A percentile compares a stretch with the other conserved stretches of the same genome.
Evolutionary conservation across 495 filamentous ascomycete genomes (phyloP).

Genomic region (Trichoderma parareesei): DNA sequence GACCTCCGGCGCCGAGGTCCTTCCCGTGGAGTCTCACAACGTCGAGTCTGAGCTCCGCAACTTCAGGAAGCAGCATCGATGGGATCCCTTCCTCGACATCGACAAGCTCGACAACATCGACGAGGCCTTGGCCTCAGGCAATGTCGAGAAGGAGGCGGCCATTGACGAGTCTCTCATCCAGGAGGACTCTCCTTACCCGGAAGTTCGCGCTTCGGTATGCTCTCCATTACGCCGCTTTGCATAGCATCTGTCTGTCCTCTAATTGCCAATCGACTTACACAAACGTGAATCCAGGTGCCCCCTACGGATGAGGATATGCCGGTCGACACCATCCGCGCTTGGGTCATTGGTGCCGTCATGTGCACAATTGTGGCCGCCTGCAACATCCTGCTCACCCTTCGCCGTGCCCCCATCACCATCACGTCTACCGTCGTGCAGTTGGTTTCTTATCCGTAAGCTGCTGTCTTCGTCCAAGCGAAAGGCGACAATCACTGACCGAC

Average conservation of each 20-base stretch:
- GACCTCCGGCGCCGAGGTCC: not conserved
- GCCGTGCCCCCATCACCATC: constrained; percentile 46
- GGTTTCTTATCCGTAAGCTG: constrained; percentile 38
- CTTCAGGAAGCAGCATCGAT: constrained; percentile 45
- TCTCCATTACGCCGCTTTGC: not conserved
- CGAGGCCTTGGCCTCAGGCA: constrained; percentile 38
- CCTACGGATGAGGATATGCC: constrained; percentile 31
- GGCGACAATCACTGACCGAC: not conserved
- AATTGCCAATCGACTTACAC: not conserved
- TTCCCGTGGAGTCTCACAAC: not conserved
- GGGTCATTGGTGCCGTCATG: constrained; percentile 23
- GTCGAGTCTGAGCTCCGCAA: constrained; percentile 11
- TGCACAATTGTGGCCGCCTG: constrained; percentile 9
- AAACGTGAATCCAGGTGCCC: constrained; percentile 28
- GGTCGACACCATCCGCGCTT: constrained; percentile 24
- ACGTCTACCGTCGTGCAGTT: constrained; percentile 49
- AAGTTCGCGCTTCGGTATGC: constrained; percentile 28
- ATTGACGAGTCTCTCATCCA: constrained; percentile 41
- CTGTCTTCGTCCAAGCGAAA: not conserved
- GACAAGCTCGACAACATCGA: constrained; percentile 46
- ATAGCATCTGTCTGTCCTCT: not conserved
- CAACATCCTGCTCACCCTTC: constrained; percentile 47
- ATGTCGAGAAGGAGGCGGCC: constrained; percentile 36
- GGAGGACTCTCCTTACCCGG: constrained; percentile 54
- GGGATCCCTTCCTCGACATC: constrained; percentile 53